Percentiles rank a stretch among this genome's conserved stretches.
These are phyloP conservation scores for Camellia granthamiana DNA, from an alignment of 148 eudicot species.

Conservation along the genomic window DNA sequence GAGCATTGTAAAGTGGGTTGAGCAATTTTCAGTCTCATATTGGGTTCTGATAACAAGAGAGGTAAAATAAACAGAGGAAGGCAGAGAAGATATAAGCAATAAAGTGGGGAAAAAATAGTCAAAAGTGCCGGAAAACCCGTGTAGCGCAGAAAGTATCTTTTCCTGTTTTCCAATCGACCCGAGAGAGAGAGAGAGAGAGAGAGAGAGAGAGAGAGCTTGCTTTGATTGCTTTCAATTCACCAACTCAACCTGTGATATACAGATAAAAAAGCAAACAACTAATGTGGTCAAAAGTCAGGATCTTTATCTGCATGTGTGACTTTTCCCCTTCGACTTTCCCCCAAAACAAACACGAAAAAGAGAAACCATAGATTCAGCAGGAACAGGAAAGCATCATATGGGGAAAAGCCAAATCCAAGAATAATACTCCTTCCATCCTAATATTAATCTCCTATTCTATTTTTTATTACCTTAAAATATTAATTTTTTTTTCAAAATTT, in stretches of 20 bases:
- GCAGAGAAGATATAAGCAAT: not conserved
- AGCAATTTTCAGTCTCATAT: slow-evolving; percentile 19
- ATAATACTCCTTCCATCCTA: too few relatives aligned
- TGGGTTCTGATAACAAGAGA: not conserved
- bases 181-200: not conserved
- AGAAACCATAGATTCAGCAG: too few relatives aligned
- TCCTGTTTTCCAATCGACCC: not conserved
- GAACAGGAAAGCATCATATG: too few relatives aligned
- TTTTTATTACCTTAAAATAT: too few relatives aligned
- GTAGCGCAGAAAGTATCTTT: not conserved
- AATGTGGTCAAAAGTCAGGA: not conserved
- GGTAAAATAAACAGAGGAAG: not conserved
- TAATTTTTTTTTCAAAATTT: too few relatives aligned
- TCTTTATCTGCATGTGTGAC: not conserved
- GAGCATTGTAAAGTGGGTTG: slow-evolving; percentile 10
- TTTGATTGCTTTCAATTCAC: not conserved
- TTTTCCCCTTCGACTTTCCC: not conserved
- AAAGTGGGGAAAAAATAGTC: slow-evolving; percentile 14
- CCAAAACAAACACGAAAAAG: not conserved
- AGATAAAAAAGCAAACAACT: slow-evolving; percentile 4
- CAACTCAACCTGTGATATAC: slow-evolving; percentile 19
- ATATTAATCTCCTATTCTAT: too few relatives aligned
- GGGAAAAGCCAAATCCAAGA: too few relatives aligned
- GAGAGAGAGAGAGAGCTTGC: not conserved
- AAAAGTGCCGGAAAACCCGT: slow-evolving; percentile 5